Evolutionary conservation across 768 basidiomycete genomes (phyloP), one percentile per base, ranked within the genome.

Genomic region (Hortiboletus campestris): DNA sequence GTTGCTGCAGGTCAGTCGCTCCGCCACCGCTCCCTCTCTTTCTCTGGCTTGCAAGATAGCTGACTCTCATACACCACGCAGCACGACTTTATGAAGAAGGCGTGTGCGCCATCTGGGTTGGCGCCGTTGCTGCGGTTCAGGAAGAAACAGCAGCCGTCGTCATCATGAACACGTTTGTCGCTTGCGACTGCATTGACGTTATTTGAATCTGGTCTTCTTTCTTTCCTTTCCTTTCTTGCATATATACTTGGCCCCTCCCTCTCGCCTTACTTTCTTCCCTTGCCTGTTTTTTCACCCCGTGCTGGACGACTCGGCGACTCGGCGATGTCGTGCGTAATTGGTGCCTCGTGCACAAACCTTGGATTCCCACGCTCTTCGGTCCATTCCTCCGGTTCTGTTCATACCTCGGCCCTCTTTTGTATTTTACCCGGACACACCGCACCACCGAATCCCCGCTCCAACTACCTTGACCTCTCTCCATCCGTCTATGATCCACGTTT

Each of bases 61-160:
- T 58, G 44, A 61, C 34, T 25, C 17, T 8, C n/a, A 25, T 17
- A 8, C n/a, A 12, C 31, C 10, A 7, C n/a, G 40, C 60, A 98
- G 95, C 95, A 98, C 69, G 94, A 96, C 9, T 98, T 98, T 75
- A 72, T 98, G 75, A 83, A 82, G 76, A 93, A 94, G 75, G 84
- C 95, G 1, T 98, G 96, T 69, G 80, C 86, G 0, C 72, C 88
- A 1, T 82, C 86, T 0, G 88, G 91, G 1, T 82, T 98, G 46
- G 94, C 94, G 1, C 90, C 94, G 1, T 75, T 98, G 51, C 72
- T 98, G 53, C 81, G 89, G 49, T 91, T 90, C 80, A 88, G 80
- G 76, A 86, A 76, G 46, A 89, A 88, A 70, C 83, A 85, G 65
- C 69, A 74, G 46, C 17, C 53, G 53, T 61, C 71, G 35, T 72